These are phyloP conservation scores for Camellia lanceoleosa DNA, from an alignment of 148 eudicot genomes.

Conservation along the genomic window DNA sequence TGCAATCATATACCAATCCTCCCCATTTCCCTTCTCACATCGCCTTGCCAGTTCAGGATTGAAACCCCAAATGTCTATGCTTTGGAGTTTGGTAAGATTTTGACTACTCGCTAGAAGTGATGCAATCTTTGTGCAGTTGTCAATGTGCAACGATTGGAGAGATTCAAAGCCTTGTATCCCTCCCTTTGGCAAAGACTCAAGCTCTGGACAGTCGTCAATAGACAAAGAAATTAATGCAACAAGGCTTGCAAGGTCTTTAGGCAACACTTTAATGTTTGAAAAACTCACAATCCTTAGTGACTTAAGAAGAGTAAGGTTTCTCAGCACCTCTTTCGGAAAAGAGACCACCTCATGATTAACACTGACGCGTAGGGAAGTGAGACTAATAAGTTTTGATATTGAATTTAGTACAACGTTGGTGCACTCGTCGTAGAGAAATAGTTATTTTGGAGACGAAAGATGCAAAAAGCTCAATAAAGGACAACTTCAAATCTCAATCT, in stretches of 20 bases:
- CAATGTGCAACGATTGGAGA: background rate
- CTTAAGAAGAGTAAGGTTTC: too few species aligned
- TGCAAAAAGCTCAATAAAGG: too few species aligned
- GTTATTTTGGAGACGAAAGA: too few species aligned
- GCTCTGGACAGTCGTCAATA: background rate
- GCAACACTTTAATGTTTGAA: background rate
- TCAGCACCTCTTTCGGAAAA: too few species aligned
- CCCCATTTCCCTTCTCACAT: background rate
- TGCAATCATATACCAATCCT: conserved; percentile 14
- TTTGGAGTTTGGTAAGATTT: background rate
- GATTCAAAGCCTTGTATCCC: background rate
- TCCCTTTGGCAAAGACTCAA: background rate
- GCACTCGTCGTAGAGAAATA: too few species aligned
- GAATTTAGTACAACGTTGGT: too few species aligned
- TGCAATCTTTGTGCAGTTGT: too few species aligned
- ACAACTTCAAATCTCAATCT: too few species aligned
- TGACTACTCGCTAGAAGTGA: background rate
- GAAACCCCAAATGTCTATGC: background rate
- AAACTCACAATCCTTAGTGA: background rate
- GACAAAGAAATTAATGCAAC: background rate
- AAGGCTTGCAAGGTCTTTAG: background rate
- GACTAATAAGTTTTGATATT: too few species aligned
- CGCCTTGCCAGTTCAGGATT: background rate
- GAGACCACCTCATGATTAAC: too few species aligned
- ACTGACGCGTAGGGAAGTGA: too few species aligned